Evolutionary conservation across 495 filamentous ascomycete genomes (phyloP), one percentile per base, ranked within the genome.

Genomic region (Penicillium waksmanii): DNA sequence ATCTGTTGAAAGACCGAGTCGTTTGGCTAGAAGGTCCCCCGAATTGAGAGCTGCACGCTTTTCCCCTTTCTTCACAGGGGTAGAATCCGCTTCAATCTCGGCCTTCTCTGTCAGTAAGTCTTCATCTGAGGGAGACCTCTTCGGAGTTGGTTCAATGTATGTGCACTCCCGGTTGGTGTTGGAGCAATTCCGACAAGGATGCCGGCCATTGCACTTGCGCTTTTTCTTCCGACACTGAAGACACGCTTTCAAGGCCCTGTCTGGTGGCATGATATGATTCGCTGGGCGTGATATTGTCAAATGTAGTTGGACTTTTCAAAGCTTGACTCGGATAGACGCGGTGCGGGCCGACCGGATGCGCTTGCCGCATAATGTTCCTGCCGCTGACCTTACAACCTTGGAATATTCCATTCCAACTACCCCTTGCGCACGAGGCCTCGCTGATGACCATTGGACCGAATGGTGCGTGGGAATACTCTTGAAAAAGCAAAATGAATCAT

Each of bases 201-300:
- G 47, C 17, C 56, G 42, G 49, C 71, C 72, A 64, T 77, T 68
- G 58, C 75, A 76, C 68, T 71, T 75, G 13, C 74, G 65, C 43
- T 79, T 79, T 4, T 73, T 60, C 47, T 75, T 61, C 15, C 72
- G 63, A 50, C 76, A 78, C 33, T 21, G 8, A 5, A 52, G 27
- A 19, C 50, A 52, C 34, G 50, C 50, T 9, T 12, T 19, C 2
- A n/a, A 19, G 11, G 50, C 15, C n/a, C 50, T 52, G 13, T 52
- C 31, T 17, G 50, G 27, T n/a, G 50, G 50, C 50, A 52, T 52
- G 11, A 31, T 31, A 31, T 7, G 8, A 9, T 31, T 23, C 23
- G 23, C 23, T 23, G 23, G 23, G 23, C 23, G 23, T 23, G 23
- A 23, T 47, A n/a, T 17, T 36, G 3, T 36, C 13, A 36, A 36